A percentile compares a stretch with the other conserved stretches of the same genome.
Evolutionary conservation across 306 rosid species (phyloP).

Genomic region (Sesbania bispinosa): DNA sequence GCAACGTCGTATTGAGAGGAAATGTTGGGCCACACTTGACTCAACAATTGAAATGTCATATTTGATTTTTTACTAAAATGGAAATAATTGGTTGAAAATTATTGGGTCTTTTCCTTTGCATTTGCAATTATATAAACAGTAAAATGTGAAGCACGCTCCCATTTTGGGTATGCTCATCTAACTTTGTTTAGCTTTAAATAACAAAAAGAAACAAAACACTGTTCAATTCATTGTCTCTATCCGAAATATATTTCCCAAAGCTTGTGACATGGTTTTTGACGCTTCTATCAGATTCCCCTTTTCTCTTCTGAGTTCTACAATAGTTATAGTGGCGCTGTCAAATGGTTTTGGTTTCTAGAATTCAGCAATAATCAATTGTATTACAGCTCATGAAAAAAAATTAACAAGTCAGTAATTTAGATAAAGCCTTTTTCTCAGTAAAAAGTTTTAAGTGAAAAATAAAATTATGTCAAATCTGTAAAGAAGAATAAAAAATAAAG

Average conservation of each 20-base stretch:
- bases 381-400: neutral
- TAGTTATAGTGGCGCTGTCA: neutral
- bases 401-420: neutral
- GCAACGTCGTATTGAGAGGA: too few species aligned
- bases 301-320: neutral
- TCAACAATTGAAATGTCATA: neutral
- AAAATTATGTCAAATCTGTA: neutral
- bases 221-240: neutral
- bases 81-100: neutral
- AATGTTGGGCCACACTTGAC: too few species aligned
- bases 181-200: conserved; percentile 30
- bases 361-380: neutral
- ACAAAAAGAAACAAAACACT: conserved; percentile 30
- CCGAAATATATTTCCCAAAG: neutral
- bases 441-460: neutral
- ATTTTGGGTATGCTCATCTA: conserved; percentile 18
- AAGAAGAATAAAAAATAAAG: neutral
- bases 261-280: conserved; percentile 22
- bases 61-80: neutral
- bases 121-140: neutral
- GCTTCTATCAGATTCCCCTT: neutral
- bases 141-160: conserved; percentile 22
- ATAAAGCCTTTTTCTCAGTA: neutral
- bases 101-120: neutral
- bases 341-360: neutral